A percentile compares a stretch with the other conserved stretches of the same genome.
phyloP scores from a whole-genome alignment of 345 rosid genomes.

The Draba incana region DNA sequence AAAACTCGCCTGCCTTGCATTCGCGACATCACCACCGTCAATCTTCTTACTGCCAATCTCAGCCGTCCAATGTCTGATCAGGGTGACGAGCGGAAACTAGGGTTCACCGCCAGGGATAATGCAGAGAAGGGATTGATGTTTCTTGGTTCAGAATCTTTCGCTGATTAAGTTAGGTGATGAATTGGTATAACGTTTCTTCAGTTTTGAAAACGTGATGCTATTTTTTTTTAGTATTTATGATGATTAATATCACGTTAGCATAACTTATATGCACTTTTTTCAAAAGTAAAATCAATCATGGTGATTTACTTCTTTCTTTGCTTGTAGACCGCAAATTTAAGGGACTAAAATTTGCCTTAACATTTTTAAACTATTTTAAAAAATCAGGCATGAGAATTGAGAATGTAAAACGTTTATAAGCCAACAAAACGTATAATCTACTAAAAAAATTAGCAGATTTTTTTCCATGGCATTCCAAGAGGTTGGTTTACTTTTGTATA shows the following conservation, averaged over 20 bases:
- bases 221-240: not conserved
- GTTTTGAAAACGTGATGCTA: not conserved
- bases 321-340: not conserved
- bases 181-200: not conserved
- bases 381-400: not conserved
- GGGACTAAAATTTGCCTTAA: not conserved
- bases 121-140: constrained; percentile 35
- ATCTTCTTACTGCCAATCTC: constrained; percentile 54
- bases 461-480: too few relatives aligned
- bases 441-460: not conserved
- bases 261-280: not conserved
- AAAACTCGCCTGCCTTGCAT: constrained; percentile 90
- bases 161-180: not conserved
- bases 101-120: constrained; percentile 23
- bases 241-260: not conserved
- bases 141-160: constrained; percentile 40
- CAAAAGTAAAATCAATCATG: constrained; percentile 3
- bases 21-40: constrained; percentile 91
- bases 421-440: not conserved
- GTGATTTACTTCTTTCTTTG: constrained; percentile 5
- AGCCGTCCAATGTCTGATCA: constrained; percentile 33
- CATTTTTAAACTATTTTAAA: not conserved
- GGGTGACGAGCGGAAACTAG: constrained; percentile 17
- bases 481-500: too few relatives aligned
- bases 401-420: not conserved